A percentile compares a stretch with the other conserved stretches of the same genome.
phyloP scores from a whole-genome alignment of 108 stramenopile genomes.

The Epithemia pelagica region DNA sequence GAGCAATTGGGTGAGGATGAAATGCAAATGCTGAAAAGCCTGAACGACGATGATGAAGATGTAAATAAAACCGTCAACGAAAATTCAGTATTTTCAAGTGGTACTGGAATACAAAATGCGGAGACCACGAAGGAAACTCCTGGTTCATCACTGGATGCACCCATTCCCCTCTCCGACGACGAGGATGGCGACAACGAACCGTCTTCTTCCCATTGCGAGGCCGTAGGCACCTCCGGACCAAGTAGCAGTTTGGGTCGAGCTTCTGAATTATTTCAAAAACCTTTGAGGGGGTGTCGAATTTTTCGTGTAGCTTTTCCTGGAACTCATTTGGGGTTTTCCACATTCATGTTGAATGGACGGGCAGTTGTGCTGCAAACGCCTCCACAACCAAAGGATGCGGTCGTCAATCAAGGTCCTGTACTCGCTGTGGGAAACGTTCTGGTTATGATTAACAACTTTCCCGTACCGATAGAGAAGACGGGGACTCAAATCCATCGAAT shows the following conservation, averaged over 20 bases:
- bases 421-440: conserved; percentile 50
- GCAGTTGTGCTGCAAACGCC: conserved; percentile 2
- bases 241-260: background rate
- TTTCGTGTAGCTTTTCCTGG: background rate
- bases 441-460: conserved; percentile 38
- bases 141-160: conserved; percentile 32
- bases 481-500: background rate
- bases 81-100: no score
- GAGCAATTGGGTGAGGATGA: conserved; percentile 63
- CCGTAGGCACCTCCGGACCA: background rate
- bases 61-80: conserved; percentile 29
- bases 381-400: conserved; percentile 9
- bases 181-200: conserved; percentile 25
- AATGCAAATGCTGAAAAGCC: conserved; percentile 45
- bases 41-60: conserved; percentile 47
- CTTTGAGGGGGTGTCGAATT: conserved; percentile 1
- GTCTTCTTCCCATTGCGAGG: background rate
- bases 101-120: no score
- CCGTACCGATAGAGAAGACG: background rate
- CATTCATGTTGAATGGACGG: background rate
- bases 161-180: conserved; percentile 35
- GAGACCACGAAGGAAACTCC: conserved; percentile 3
- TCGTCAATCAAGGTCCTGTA: conserved; percentile 11
- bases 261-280: background rate
- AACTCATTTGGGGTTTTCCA: background rate